These are phyloP conservation scores for Metschnikowia chrysomelidarum DNA, from an alignment of 805 yeast genomes.

Conservation along the genomic window DNA sequence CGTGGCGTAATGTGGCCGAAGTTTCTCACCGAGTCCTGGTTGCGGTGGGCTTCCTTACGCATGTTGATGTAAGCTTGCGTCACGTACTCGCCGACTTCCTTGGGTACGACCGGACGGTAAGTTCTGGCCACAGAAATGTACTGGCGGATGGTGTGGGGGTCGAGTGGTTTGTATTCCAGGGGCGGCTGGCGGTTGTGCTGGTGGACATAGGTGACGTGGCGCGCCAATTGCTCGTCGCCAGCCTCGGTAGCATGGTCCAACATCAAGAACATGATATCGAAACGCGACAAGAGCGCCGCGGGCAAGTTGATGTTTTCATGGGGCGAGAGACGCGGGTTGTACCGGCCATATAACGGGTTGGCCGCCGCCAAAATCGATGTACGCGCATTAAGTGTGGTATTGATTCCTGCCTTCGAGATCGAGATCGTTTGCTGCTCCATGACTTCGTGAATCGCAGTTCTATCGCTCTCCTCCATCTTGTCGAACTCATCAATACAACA, in stretches of 20 bases:
- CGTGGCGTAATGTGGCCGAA: slow-evolving; percentile 95
- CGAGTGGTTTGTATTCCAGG: slow-evolving; percentile 70
- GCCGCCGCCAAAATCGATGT: slow-evolving; percentile 97
- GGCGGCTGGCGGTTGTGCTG: slow-evolving; percentile 89
- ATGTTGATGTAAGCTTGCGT: slow-evolving; percentile 83
- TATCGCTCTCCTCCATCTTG: slow-evolving; percentile 95
- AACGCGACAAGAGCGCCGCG: slow-evolving; percentile 92
- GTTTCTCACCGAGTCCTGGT: slow-evolving; percentile 71
- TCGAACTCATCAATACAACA: slow-evolving; percentile 99
- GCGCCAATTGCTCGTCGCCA: slow-evolving; percentile 80
- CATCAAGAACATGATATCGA: slow-evolving; percentile 83
- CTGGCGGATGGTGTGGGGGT: slow-evolving; percentile 78
- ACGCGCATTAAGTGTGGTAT: slow-evolving; percentile 93
- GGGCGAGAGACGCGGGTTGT: slow-evolving; percentile 86
- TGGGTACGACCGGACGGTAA: slow-evolving; percentile 80
- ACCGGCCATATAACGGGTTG: slow-evolving; percentile 94
- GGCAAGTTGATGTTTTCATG: slow-evolving; percentile 95
- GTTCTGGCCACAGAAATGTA: slow-evolving; percentile 80
- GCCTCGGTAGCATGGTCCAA: slow-evolving; percentile 82
- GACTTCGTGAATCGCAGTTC: slow-evolving; percentile 98
- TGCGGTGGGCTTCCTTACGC: slow-evolving; percentile 85
- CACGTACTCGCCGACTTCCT: slow-evolving; percentile 82
- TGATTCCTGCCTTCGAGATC: slow-evolving; percentile 95
- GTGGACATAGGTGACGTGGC: slow-evolving; percentile 94
- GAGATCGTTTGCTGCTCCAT: slow-evolving; percentile 99